A percentile compares a stretch with the other conserved stretches of the same genome.
phyloP scores from a whole-genome alignment of 108 stramenopile species.

The Conticribra weissflogii region DNA sequence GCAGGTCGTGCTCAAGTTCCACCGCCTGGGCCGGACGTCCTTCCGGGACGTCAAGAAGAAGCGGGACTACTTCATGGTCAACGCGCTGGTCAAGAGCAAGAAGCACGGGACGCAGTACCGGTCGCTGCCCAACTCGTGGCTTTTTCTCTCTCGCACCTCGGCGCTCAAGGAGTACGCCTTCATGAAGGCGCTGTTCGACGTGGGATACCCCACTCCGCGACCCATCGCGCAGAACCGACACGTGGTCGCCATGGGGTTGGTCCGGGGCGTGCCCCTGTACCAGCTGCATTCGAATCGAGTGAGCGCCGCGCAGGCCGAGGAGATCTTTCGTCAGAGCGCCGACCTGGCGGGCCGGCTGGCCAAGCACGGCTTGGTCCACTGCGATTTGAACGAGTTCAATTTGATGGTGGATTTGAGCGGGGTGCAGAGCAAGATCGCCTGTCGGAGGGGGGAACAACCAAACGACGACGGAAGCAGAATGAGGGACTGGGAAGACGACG shows the following conservation, averaged over 20 bases:
- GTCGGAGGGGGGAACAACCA: slow-evolving; percentile 30
- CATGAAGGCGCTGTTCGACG: slow-evolving; percentile 94
- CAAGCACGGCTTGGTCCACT: slow-evolving; percentile 95
- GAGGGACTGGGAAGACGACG: slow-evolving; percentile 57
- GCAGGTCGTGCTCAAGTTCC: slow-evolving; percentile 95
- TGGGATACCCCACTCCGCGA: slow-evolving; percentile 92
- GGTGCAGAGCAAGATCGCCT: slow-evolving; percentile 62
- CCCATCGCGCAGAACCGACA: slow-evolving; percentile 96
- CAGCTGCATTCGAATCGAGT: slow-evolving; percentile 82
- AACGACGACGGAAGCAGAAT: slow-evolving; percentile 33
- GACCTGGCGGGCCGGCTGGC: slow-evolving; percentile 81
- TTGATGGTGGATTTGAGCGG: slow-evolving; percentile 94
- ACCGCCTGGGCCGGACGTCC: slow-evolving; percentile 96
- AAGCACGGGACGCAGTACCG: slow-evolving; percentile 39
- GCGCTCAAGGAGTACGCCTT: slow-evolving; percentile 97
- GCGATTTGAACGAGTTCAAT: slow-evolving; percentile 99
- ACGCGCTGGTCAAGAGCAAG: slow-evolving; percentile 54
- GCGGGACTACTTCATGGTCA: slow-evolving; percentile 94
- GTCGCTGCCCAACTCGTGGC: slow-evolving; percentile 87
- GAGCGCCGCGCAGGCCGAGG: slow-evolving; percentile 86
- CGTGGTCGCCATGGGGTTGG: slow-evolving; percentile 89
- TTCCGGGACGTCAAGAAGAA: slow-evolving; percentile 97
- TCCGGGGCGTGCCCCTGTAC: slow-evolving; percentile 91
- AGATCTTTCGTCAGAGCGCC: slow-evolving; percentile 85
- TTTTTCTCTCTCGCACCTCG: slow-evolving; percentile 93